Base-by-base conservation (phyloP, 352 stramenopile genomes). In the Phytophthora cryptogea region DNA sequence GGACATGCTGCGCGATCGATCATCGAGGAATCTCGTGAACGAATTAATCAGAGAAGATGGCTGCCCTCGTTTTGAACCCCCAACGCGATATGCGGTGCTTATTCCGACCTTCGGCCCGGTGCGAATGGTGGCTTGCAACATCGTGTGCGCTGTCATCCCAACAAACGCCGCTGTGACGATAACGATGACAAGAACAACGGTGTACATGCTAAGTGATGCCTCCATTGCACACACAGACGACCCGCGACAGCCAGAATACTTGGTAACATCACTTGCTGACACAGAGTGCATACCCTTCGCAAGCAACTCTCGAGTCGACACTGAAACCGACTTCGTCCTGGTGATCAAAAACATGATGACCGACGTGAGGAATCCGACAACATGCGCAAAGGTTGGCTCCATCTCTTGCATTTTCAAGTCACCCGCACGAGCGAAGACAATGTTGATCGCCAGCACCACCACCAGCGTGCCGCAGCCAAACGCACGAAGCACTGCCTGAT, bases 331-430 rank as follows among this genome's bases (percentile, higher is more conserved):
- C 0, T 40, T 42, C 0, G 40, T 56, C 16, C 58, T 48, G 11
- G 40, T 68, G 32, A 68, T 47, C 7, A 37, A 28, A 46, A 68
- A 70, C 11, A 75, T 23, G 8, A 63, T 52, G 32, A 69, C 35
- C 1, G 70, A 66, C 11, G 50, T 8, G 14, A 72, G 32, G 50
- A 75, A 66, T 4, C 51, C 54, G 1, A 73, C 46, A 4, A 78
- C 66, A 13, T 78, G 70, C 3, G 62, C 70, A 42, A 78, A 70
- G 39, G 42, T 69, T 5, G 70, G 66, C 55, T 78, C 66, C 53
- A 78, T 70, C 49, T 76, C 70, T 44, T 77, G 66, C 57, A 60
- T 64, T 28, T 74, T 74, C 2, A 75, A 49, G 52, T 72, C 61
- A 4, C 70, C 70, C 11, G 61, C 62, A 17, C 70, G 70, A 10